These are phyloP conservation scores for Aristolochia californica DNA, from an alignment of 164 flowering plant genomes.

Conservation along the genomic window DNA sequence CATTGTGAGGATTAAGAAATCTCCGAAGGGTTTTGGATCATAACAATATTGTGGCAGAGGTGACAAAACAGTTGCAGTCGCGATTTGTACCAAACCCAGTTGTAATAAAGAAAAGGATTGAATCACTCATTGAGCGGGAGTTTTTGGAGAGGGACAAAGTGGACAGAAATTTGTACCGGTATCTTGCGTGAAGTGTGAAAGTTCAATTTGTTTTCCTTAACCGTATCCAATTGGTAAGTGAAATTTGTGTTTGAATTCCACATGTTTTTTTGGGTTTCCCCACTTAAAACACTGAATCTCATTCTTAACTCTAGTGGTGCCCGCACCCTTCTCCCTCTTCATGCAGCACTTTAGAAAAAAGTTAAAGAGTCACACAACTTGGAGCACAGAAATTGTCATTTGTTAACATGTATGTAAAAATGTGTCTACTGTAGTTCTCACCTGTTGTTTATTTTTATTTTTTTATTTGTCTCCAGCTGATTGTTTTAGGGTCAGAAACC, in stretches of 20 bases:
- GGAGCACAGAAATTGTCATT: no score
- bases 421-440: no score
- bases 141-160: constrained; percentile 85
- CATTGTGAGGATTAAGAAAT: constrained; percentile 87
- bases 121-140: constrained; percentile 90
- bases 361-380: no score
- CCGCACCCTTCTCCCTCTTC: no score
- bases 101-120: constrained; percentile 88
- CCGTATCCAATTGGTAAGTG: constrained; percentile 4
- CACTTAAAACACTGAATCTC: neutral
- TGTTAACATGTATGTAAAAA: no score
- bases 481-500: no score
- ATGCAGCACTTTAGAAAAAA: no score
- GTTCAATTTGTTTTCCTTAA: constrained; percentile 1
- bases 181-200: constrained; percentile 53
- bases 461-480: no score
- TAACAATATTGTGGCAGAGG: constrained; percentile 84
- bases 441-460: no score
- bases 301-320: no score
- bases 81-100: constrained; percentile 85
- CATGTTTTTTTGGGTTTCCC: neutral
- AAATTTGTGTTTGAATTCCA: neutral
- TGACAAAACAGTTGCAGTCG: constrained; percentile 89
- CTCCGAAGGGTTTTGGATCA: constrained; percentile 79
- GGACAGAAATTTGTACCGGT: constrained; percentile 75